Evolutionary conservation across 768 basidiomycete species (phyloP).

Genomic region (Chalciporus sphaerocephalus): DNA sequence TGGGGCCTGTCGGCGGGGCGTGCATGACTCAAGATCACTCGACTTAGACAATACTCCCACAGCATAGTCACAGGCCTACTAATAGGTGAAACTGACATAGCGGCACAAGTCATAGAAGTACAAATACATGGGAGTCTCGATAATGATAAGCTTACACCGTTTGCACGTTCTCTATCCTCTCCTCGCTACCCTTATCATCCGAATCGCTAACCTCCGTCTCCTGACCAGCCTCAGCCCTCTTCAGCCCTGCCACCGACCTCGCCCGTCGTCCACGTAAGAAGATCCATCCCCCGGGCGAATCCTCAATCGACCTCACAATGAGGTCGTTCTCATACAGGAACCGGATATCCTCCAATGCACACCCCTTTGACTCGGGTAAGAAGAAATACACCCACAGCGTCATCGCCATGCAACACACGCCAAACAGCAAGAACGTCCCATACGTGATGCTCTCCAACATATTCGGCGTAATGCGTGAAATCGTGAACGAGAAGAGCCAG

Average conservation of each 20-base stretch:
- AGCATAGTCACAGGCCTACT: too few relatives aligned
- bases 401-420: constrained; percentile 31
- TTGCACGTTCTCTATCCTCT: background rate
- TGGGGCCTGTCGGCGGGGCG: too few relatives aligned
- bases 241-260: constrained; percentile 27
- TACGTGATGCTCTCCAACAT: constrained; percentile 31
- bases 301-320: constrained; percentile 31
- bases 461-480: constrained; percentile 37
- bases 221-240: background rate
- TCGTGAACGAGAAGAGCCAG: constrained; percentile 37
- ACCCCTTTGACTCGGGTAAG: constrained; percentile 40
- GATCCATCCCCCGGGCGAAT: constrained; percentile 32
- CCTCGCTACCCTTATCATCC: background rate
- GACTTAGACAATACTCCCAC: too few relatives aligned
- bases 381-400: constrained; percentile 34
- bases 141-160: background rate
- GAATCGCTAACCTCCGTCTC: background rate
- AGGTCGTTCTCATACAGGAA: constrained; percentile 35
- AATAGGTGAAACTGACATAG: too few relatives aligned
- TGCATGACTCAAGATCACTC: too few relatives aligned
- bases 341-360: constrained; percentile 37
- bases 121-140: too few relatives aligned
- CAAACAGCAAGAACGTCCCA: constrained; percentile 34
- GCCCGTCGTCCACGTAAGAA: constrained; percentile 28
- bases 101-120: too few relatives aligned